These are phyloP conservation scores for Phoma sp. DNA, from an alignment of 2,329 filamentous ascomycete species.

Conservation along the genomic window DNA sequence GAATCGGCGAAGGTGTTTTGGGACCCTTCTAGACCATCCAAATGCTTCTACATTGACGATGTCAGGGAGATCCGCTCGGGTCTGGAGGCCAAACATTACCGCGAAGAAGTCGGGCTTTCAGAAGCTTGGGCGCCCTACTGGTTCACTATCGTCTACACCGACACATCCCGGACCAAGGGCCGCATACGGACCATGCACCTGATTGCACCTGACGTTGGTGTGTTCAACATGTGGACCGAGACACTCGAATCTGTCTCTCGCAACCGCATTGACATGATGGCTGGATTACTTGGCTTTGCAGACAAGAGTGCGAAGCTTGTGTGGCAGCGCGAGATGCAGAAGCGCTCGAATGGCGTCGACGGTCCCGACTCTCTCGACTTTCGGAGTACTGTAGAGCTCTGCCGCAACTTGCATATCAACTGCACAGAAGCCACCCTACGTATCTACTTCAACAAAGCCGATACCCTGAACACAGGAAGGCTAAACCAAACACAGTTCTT, in stretches of 20 bases:
- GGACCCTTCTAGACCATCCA: slow-evolving; percentile 78
- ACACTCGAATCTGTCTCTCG: slow-evolving; percentile 84
- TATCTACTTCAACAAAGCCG: slow-evolving; percentile 75
- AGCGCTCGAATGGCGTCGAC: slow-evolving; percentile 59
- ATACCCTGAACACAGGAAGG: slow-evolving; percentile 66
- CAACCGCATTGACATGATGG: slow-evolving; percentile 88
- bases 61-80: slow-evolving; percentile 89
- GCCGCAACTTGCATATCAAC: slow-evolving; percentile 90
- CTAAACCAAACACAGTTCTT: slow-evolving; percentile 83
- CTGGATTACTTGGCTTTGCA: slow-evolving; percentile 75
- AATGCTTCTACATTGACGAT: slow-evolving; percentile 92
- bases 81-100: slow-evolving; percentile 84
- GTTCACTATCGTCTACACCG: slow-evolving; percentile 88
- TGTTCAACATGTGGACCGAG: slow-evolving; percentile 79
- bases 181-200: slow-evolving; percentile 83
- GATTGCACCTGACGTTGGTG: slow-evolving; percentile 74
- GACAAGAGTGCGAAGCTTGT: slow-evolving; percentile 83
- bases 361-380: slow-evolving; percentile 78
- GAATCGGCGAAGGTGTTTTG: slow-evolving; percentile 87
- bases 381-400: slow-evolving; percentile 78
- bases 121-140: slow-evolving; percentile 73
- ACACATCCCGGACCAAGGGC: slow-evolving; percentile 77
- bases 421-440: slow-evolving; percentile 77
- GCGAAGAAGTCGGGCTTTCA: slow-evolving; percentile 77
- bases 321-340: slow-evolving; percentile 84